Conservation (phyloP, 306 rosid genomes). For the Quercus cerris region DNA sequence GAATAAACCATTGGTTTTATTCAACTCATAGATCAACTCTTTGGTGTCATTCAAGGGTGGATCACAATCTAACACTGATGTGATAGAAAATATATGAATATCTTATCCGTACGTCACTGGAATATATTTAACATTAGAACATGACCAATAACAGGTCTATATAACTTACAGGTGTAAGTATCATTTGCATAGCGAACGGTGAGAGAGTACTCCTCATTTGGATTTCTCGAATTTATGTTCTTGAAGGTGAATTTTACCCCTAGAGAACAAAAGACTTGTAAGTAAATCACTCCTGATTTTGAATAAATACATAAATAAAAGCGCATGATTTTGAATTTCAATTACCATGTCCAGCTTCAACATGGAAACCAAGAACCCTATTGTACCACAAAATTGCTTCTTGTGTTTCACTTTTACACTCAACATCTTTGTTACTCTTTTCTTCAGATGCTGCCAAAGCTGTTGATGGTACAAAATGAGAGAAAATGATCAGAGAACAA, state of each 20-base stretch:
- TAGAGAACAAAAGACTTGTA: conserved; percentile 25
- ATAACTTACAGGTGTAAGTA: conserved; percentile 63
- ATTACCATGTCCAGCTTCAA: conserved; percentile 89
- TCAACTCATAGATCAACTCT: conserved; percentile 64
- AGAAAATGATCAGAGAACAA: neutral
- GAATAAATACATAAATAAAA: neutral
- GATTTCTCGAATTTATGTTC: conserved; percentile 48
- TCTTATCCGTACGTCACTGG: conserved; percentile 10
- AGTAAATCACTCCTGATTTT: conserved; percentile 10
- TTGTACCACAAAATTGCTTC: conserved; percentile 84
- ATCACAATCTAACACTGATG: conserved; percentile 71
- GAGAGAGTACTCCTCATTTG: conserved; percentile 59
- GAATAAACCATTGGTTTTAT: conserved; percentile 76
- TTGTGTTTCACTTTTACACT: conserved; percentile 42
- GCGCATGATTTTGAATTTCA: conserved; percentile 8
- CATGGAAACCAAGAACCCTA: conserved; percentile 66
- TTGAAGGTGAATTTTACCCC: conserved; percentile 84
- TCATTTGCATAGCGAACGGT: conserved; percentile 62
- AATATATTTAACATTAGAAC: conserved; percentile 15
- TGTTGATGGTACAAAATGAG: conserved; percentile 7
- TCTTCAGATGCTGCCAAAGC: conserved; percentile 57
- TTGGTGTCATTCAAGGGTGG: conserved; percentile 53
- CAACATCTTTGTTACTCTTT: conserved; percentile 32
- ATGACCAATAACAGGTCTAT: conserved; percentile 2
- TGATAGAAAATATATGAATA: neutral